Conservation (phyloP, 2,329 filamentous ascomycete genomes). For the Hypoxylon sp. region DNA sequence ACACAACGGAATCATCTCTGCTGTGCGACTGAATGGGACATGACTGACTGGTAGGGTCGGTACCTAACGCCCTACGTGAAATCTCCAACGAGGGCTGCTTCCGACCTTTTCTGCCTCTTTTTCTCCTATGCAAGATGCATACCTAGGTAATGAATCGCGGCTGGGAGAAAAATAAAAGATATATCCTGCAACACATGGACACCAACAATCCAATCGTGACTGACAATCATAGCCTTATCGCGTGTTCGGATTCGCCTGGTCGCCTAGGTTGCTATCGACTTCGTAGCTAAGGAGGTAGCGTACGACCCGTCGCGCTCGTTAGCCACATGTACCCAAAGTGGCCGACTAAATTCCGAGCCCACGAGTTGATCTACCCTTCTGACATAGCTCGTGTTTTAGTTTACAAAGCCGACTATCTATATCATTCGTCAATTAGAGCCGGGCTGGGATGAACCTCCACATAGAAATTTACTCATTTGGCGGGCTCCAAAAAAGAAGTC, state of each 20-base stretch:
- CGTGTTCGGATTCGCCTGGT: constrained; percentile 8
- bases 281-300: no score
- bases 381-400: constrained; percentile 22
- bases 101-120: constrained; percentile 32
- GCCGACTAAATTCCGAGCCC: constrained; percentile 33
- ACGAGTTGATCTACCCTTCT: constrained; percentile 13
- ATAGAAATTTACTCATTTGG: constrained; percentile 33
- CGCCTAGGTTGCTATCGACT: no score
- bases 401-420: constrained; percentile 7
- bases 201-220: constrained; percentile 2
- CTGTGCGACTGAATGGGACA: neutral
- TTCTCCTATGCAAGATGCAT: constrained; percentile 18
- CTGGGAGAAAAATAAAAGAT: constrained; percentile 1
- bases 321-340: neutral
- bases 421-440: constrained; percentile 38
- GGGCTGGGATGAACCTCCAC: constrained; percentile 22
- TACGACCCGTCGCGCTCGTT: no score
- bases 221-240: constrained; percentile 6
- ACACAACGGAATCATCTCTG: constrained; percentile 28
- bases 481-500: constrained; percentile 30
- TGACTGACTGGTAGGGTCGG: neutral
- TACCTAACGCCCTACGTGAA: neutral
- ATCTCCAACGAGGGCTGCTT: constrained; percentile 26
- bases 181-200: neutral
- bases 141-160: constrained; percentile 5